Evolutionary conservation across 78 protist species (phyloP), one percentile per base, ranked within the genome.

Genomic region (Chrysochromulina parva): DNA sequence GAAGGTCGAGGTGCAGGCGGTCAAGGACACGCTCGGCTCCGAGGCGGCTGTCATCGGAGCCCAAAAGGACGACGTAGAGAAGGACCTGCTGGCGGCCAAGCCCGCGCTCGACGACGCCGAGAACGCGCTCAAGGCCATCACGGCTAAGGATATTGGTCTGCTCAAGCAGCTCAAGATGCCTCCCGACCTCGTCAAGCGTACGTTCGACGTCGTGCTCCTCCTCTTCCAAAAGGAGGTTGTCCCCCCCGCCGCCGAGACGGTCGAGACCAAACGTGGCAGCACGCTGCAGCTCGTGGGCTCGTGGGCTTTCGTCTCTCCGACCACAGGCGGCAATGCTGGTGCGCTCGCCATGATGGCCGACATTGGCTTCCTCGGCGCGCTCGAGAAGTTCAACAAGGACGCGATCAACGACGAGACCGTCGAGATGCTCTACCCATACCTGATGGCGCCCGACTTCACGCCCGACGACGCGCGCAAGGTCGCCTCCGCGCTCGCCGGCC

Each of bases 371-470:
- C 92, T 96, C 38, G 5, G 53, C 48, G 5, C 52, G 2, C 90
- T 97, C 28, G 76, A 52, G 59, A 26, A 28, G 67, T 97, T 91
- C 93, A n/a, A n/a, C 65, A 93, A 93, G 59, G 97, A 95, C 53
- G 14, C n/a, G 10, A 95, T 96, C 91, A 97, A 93, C 74, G 98
- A 95, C 85, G 98, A 97, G 73, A 96, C 90, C 3, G 38, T 93
- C 91, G 98, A 97, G 92, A 90, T 97, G 28, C 94, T 96, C 5
- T 88, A 86, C 58, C 97, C 97, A 16, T 97, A 97, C 86, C 4
- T 95, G 47, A 81, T n/a, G 24, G 90, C 93, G 85, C 94, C 65
- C 54, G 97, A 93, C 86, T 97, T 90, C 91, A 95, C 78, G 17
- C 1, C 1, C n/a, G 97, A 95, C 52, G 50, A 62, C 16, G 97